phyloP scores from a whole-genome alignment of 2,329 filamentous ascomycete genomes.

The Botrytis byssoidea region DNA sequence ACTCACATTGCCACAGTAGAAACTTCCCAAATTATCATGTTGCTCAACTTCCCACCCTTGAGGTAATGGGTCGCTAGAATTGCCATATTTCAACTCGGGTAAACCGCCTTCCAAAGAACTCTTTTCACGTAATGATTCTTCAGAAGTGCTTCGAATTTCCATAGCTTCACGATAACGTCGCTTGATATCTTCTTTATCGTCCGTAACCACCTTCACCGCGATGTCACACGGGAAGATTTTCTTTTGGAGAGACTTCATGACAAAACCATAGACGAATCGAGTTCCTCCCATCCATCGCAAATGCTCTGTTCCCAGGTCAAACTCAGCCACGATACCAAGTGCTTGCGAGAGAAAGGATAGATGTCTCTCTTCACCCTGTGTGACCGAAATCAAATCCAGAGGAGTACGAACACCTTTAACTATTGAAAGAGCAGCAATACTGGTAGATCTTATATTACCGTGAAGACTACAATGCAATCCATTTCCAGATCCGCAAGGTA shows the following conservation, averaged over 20 bases:
- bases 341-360: slow-evolving; percentile 88
- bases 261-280: slow-evolving; percentile 78
- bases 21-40: slow-evolving; percentile 76
- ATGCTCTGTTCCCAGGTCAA: slow-evolving; percentile 82
- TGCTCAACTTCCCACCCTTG: slow-evolving; percentile 69
- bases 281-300: slow-evolving; percentile 82
- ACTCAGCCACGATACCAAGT: slow-evolving; percentile 83
- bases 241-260: slow-evolving; percentile 69
- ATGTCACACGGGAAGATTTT: slow-evolving; percentile 84
- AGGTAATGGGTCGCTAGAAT: slow-evolving; percentile 70
- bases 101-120: slow-evolving; percentile 48
- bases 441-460: slow-evolving; percentile 53
- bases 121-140: neutral
- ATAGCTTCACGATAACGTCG: slow-evolving; percentile 61
- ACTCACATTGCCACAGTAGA: slow-evolving; percentile 82
- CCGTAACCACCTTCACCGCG: slow-evolving; percentile 74
- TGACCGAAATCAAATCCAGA: slow-evolving; percentile 82
- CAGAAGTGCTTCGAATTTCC: slow-evolving; percentile 14
- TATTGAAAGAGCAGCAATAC: slow-evolving; percentile 72
- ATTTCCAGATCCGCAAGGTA: slow-evolving; percentile 90
- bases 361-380: slow-evolving; percentile 68
- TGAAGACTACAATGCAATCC: slow-evolving; percentile 85
- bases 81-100: slow-evolving; percentile 73
- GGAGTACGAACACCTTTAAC: slow-evolving; percentile 79
- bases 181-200: slow-evolving; percentile 69